Evolutionary conservation across 208 protist species (phyloP).

Genomic region (Endotrypanum monterogeii): DNA sequence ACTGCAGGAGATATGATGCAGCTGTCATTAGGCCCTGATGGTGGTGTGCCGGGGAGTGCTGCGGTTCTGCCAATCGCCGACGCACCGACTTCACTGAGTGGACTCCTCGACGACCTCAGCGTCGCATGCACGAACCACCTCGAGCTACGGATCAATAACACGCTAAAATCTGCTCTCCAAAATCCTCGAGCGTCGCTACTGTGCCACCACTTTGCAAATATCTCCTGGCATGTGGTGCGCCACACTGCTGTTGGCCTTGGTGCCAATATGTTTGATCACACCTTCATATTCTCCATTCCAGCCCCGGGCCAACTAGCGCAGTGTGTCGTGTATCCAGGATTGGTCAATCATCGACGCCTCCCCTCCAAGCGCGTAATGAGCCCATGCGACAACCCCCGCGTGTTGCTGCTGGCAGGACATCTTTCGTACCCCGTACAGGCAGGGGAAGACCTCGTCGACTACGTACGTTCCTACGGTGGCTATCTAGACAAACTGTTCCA

Average conservation of each 20-base stretch:
- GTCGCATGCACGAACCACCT: slow-evolving; percentile 19
- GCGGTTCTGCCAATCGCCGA: background rate
- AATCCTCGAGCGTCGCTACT: background rate
- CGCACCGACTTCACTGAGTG: background rate
- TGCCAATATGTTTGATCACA: slow-evolving; percentile 17
- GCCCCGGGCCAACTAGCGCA: slow-evolving; percentile 9
- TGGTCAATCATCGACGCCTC: slow-evolving; percentile 20
- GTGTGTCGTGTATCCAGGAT: slow-evolving; percentile 28
- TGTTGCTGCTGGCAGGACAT: slow-evolving; percentile 68
- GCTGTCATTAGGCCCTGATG: background rate
- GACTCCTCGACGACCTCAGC: slow-evolving; percentile 7
- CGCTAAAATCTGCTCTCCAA: background rate
- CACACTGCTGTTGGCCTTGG: slow-evolving; percentile 26
- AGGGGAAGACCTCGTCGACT: slow-evolving; percentile 47
- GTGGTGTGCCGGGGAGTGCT: slow-evolving; percentile 6
- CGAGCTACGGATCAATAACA: slow-evolving; percentile 1
- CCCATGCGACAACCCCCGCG: slow-evolving; percentile 37
- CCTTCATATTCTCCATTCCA: slow-evolving; percentile 13
- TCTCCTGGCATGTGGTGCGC: slow-evolving; percentile 27
- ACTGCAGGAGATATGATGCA: background rate
- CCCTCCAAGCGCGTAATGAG: slow-evolving; percentile 34
- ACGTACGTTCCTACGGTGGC: slow-evolving; percentile 60
- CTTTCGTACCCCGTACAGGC: slow-evolving; percentile 46
- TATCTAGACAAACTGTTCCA: slow-evolving; percentile 72
- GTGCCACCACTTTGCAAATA: slow-evolving; percentile 15